A percentile compares a stretch with the other conserved stretches of the same genome.
These are phyloP conservation scores for Yamadazyma trypodendri DNA, from an alignment of 1,139 yeast species.

Conservation along the genomic window DNA sequence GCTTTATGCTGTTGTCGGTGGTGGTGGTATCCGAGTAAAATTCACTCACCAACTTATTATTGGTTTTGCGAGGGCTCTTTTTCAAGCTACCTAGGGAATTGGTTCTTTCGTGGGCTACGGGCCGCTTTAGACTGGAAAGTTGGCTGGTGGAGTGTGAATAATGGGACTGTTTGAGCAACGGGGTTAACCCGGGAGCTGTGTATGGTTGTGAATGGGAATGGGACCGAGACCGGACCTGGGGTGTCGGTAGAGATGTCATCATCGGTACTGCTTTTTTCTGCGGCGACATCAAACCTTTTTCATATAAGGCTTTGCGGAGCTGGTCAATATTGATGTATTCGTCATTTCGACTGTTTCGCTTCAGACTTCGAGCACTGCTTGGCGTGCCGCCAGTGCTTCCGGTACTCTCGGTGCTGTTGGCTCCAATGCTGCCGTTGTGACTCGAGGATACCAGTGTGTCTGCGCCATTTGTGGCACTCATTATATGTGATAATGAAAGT, in stretches of 20 bases:
- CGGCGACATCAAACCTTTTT: constrained; percentile 1
- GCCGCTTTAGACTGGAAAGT: constrained; percentile 2
- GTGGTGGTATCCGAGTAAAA: constrained; percentile 23
- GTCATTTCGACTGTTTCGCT: constrained; percentile 1
- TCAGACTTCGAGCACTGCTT: constrained; percentile 2
- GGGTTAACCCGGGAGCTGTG: background rate
- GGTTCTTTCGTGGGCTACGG: constrained; percentile 7
- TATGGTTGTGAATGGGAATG: background rate
- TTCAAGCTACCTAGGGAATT: constrained; percentile 7
- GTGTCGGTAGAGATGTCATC: background rate
- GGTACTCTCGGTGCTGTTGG: constrained; percentile 1
- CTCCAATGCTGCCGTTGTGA: too few species aligned
- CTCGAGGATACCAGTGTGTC: too few species aligned
- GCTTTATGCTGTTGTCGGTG: constrained; percentile 8
- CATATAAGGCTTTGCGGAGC: constrained; percentile 2
- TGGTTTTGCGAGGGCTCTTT: constrained; percentile 5
- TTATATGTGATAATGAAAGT: too few species aligned
- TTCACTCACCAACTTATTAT: constrained; percentile 41
- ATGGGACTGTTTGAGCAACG: background rate
- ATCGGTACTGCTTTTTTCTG: background rate
- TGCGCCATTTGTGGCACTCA: too few species aligned
- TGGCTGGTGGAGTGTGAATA: constrained; percentile 6
- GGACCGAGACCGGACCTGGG: background rate
- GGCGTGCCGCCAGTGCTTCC: constrained; percentile 7
- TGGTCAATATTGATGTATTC: background rate